Conservation (phyloP, 2,329 filamentous ascomycete genomes). For the Penicillium griseofulvum region DNA sequence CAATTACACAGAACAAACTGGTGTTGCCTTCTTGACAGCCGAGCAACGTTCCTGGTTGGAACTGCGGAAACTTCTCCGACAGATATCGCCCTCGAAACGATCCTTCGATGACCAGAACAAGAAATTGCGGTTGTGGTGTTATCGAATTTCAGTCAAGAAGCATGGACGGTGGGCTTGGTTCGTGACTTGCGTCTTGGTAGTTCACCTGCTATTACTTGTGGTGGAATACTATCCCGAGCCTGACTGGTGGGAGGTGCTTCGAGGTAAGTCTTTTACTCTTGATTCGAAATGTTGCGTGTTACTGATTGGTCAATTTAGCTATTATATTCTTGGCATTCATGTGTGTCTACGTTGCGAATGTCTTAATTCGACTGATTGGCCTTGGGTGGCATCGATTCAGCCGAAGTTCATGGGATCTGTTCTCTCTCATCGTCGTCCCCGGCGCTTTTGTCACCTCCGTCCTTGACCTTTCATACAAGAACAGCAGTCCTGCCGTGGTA, state of each 20-base stretch:
- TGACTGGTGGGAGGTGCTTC: conserved; percentile 64
- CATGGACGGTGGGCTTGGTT: conserved; percentile 85
- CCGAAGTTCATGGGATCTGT: conserved; percentile 93
- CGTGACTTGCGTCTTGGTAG: conserved; percentile 73
- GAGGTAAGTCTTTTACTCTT: conserved; percentile 48
- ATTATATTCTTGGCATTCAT: conserved; percentile 78
- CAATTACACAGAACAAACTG: conserved; percentile 98
- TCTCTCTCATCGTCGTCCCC: conserved; percentile 73
- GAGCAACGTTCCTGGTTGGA: conserved; percentile 98
- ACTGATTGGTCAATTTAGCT: conserved; percentile 46
- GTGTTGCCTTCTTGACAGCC: conserved; percentile 90
- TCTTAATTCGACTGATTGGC: conserved; percentile 78
- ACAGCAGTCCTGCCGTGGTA: conserved; percentile 59
- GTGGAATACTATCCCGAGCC: conserved; percentile 81
- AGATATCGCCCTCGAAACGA: conserved; percentile 91
- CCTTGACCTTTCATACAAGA: conserved; percentile 60
- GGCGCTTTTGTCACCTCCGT: conserved; percentile 82
- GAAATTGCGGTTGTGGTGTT: conserved; percentile 89
- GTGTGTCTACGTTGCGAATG: conserved; percentile 77
- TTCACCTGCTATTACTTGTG: conserved; percentile 80
- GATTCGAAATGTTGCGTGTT: conserved; percentile 1
- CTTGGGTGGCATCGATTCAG: conserved; percentile 90
- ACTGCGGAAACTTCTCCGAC: conserved; percentile 81
- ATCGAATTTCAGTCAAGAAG: conserved; percentile 90
- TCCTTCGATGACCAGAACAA: conserved; percentile 75